Evolutionary conservation across 2,329 filamentous ascomycete genomes (phyloP).

Genomic region (Ceratocystiopsis sp.): DNA sequence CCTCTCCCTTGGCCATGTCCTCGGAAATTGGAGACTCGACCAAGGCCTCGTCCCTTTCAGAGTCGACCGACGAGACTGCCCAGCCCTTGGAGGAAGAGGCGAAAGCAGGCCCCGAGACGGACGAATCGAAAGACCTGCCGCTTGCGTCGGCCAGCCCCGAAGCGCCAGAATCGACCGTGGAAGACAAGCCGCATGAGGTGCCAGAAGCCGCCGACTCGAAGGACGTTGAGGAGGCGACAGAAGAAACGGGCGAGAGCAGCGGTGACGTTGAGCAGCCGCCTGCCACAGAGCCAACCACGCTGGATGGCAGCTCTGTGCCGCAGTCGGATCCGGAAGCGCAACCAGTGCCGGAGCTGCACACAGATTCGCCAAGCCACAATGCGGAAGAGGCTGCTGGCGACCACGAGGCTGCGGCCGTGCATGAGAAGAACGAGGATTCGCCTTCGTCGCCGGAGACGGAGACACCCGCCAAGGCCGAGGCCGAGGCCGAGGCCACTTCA

Average conservation of each 20-base stretch:
- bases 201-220: neutral
- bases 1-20: conserved; percentile 33
- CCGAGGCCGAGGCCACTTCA: too few species aligned
- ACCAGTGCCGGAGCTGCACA: too few species aligned
- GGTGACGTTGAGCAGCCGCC: neutral
- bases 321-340: too few species aligned
- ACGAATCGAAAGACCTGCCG: too few species aligned
- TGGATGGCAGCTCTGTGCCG: too few species aligned
- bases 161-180: neutral
- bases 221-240: neutral
- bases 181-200: neutral
- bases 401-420: too few species aligned
- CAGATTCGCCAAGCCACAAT: too few species aligned
- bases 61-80: conserved; percentile 43
- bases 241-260: neutral
- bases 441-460: too few species aligned
- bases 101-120: too few species aligned
- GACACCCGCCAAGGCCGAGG: neutral
- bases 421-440: neutral
- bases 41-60: conserved; percentile 46
- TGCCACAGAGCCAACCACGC: too few species aligned
- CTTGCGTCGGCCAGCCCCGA: neutral
- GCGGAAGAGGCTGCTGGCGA: too few species aligned
- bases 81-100: conserved; percentile 11
- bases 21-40: conserved; percentile 43